Base-by-base conservation (phyloP, 495 filamentous ascomycete species). In the Astrothelium subdiscretum region DNA sequence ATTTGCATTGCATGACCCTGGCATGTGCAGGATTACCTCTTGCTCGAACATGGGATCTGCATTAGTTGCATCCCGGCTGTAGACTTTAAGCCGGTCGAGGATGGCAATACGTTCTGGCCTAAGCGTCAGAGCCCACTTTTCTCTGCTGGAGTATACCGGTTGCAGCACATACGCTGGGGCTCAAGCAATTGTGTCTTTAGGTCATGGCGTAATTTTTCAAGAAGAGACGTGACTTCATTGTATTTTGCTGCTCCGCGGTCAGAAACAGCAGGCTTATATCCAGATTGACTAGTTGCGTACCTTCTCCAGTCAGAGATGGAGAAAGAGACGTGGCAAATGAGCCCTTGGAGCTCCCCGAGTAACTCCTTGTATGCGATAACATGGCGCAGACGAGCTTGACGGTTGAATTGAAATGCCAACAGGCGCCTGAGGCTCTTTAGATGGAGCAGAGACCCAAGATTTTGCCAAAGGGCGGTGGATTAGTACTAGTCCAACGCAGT, bases 11-110 rank as follows among this genome's bases (percentile, higher is more conserved):
- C 20, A 54, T 29, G 48, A 29, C 5, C 20, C 6, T 27, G 48
- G 24, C 24, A 26, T 8, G 20, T 54, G 24, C 48, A 57, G 31
- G 69, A 74, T 58, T 82, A 85, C 90, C 75, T 86, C 77, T 68
- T 82, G 83, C 11, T 85, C 87, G 72, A 92, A 96, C 32, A 97
- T 90, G 5, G 90, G 86, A 57, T 84, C 87, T 32, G 90, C 84
- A 73, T 87, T 78, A 59, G 75, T 76, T 10, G 86, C 81, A 66
- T 85, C 82, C 12, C 90, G 87, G 20, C 90, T 87, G 69, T 87
- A 84, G 61, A 92, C 78, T 69, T 95, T 95, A 38, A 96, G 74
- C 61, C 89, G 80, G 60, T 91, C 82, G 8, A 97, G 81, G 5
- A 71, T 51, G 0, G 64, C 40, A 24, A 65, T 64, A 22, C 67